These are phyloP conservation scores for Lobosporangium transversale DNA, from an alignment of 192 early-diverging fungal species.

Conservation along the genomic window DNA sequence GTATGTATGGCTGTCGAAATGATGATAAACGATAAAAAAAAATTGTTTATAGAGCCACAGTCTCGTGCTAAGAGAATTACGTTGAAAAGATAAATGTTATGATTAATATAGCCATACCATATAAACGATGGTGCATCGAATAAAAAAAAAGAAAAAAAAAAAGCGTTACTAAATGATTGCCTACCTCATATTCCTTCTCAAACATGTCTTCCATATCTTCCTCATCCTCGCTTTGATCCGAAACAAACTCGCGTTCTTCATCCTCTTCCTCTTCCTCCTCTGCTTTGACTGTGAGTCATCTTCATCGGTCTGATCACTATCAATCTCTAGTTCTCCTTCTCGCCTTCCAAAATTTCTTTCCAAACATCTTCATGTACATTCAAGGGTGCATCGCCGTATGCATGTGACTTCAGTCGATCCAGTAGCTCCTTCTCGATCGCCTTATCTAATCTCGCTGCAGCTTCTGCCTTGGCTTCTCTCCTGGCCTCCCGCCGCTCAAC, in stretches of 20 bases:
- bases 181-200: slow-evolving; percentile 57
- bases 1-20: no score
- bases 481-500: slow-evolving; percentile 86
- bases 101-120: not conserved
- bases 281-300: slow-evolving; percentile 64
- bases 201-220: slow-evolving; percentile 71
- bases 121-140: not conserved
- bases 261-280: slow-evolving; percentile 63
- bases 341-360: slow-evolving; percentile 85
- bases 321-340: slow-evolving; percentile 74
- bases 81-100: not conserved
- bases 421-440: slow-evolving; percentile 97
- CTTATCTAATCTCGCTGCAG: slow-evolving; percentile 89
- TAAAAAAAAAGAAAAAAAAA: not conserved
- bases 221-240: slow-evolving; percentile 70
- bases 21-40: slow-evolving; percentile 17
- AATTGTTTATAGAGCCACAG: slow-evolving; percentile 40
- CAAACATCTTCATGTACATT: slow-evolving; percentile 93
- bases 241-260: slow-evolving; percentile 66
- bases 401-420: slow-evolving; percentile 89
- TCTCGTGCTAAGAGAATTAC: slow-evolving; percentile 23
- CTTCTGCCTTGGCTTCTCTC: slow-evolving; percentile 90
- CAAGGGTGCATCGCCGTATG: slow-evolving; percentile 96
- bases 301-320: slow-evolving; percentile 76
- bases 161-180: not conserved